phyloP scores from a whole-genome alignment of 306 rosid species.

The Pterocarpus macrocarpus region DNA sequence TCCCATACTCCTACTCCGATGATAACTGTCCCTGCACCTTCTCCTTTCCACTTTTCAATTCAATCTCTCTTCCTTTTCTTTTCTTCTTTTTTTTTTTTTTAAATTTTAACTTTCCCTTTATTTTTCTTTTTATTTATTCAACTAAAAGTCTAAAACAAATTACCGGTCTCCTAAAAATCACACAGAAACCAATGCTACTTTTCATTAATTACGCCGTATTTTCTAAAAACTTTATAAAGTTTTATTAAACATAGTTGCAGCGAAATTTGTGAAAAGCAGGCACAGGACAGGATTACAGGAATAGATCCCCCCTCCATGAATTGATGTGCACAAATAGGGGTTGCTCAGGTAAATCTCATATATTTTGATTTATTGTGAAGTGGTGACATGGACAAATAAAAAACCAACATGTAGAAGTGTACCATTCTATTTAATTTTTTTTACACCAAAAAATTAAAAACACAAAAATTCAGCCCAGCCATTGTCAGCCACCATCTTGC shows the following conservation, averaged over 20 bases:
- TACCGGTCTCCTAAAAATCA: neutral
- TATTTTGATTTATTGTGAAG: too few relatives aligned
- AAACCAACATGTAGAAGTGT: too few relatives aligned
- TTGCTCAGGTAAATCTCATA: too few relatives aligned
- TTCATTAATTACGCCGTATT: too few relatives aligned
- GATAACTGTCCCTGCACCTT: constrained; percentile 21
- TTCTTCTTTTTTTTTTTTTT: neutral
- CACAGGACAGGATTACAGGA: neutral
- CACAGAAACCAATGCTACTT: neutral
- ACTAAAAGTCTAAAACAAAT: neutral
- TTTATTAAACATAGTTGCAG: constrained; percentile 3
- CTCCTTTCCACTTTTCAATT: neutral
- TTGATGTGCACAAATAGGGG: too few relatives aligned
- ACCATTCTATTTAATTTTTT: too few relatives aligned
- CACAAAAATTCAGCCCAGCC: too few relatives aligned
- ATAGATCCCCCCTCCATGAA: too few relatives aligned
- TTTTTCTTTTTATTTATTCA: neutral
- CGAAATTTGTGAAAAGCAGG: neutral
- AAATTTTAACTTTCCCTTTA: neutral
- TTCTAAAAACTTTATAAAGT: neutral
- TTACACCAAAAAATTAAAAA: too few relatives aligned
- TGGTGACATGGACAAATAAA: too few relatives aligned
- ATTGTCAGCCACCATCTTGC: too few relatives aligned
- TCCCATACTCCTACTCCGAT: neutral
- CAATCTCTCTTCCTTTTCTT: neutral